A percentile compares a stretch with the other conserved stretches of the same genome.
phyloP scores from a whole-genome alignment of 805 yeast genomes.

The Vanderwaltozyma tropicalis region DNA sequence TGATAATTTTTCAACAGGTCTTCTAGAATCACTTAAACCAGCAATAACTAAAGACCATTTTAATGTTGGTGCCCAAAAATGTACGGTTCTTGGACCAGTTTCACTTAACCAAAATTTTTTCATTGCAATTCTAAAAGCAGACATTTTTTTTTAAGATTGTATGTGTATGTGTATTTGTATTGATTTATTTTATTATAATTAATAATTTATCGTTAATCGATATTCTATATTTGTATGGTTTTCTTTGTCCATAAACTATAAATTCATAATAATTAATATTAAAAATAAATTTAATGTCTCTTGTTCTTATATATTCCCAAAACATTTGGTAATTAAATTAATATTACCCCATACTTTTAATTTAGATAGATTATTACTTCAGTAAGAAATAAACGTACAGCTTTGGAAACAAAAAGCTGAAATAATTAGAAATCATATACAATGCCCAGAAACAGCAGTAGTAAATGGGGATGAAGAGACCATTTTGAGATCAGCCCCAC shows the following conservation, averaged over 20 bases:
- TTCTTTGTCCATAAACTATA: not conserved
- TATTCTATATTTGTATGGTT: not conserved
- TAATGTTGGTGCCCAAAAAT: slow-evolving; percentile 83
- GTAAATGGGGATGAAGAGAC: no score
- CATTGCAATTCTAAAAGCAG: slow-evolving; percentile 33
- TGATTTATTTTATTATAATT: not conserved
- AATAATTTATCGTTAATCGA: no score
- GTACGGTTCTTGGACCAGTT: slow-evolving; percentile 94
- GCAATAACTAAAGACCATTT: slow-evolving; percentile 93
- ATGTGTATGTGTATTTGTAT: not conserved
- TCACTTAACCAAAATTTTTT: slow-evolving; percentile 68
- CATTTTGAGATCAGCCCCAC: no score
- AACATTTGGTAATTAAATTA: no score
- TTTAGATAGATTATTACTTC: no score
- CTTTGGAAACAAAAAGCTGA: no score
- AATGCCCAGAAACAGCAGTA: no score
- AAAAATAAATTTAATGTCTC: no score
- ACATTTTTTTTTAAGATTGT: slow-evolving; percentile 4
- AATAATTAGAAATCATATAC: no score
- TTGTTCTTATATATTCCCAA: no score
- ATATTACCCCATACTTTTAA: no score
- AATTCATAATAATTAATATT: not conserved
- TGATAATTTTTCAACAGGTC: slow-evolving; percentile 89
- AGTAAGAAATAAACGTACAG: no score
- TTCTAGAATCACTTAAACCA: slow-evolving; percentile 72